Evolutionary conservation across 1,284 basidiomycete genomes (phyloP).

Genomic region (Ceratobasidium sp.): DNA sequence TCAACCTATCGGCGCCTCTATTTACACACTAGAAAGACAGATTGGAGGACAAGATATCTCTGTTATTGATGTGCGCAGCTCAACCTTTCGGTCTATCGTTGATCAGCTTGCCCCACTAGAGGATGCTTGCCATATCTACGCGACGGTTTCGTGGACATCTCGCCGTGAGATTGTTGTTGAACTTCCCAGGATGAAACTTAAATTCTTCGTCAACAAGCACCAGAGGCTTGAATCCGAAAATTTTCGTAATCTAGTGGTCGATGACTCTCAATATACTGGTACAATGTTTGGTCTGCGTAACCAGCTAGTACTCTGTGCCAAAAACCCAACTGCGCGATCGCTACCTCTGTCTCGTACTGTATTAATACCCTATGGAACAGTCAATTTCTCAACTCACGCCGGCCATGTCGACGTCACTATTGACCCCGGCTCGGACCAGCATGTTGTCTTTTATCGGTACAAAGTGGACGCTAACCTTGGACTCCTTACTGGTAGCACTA

Average conservation of each 20-base stretch:
- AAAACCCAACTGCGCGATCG: neutral
- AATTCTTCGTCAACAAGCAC: constrained; percentile 44
- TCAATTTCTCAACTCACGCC: constrained; percentile 42
- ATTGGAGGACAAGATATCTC: neutral
- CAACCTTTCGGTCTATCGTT: neutral
- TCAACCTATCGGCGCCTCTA: neutral
- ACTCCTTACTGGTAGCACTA: constrained; percentile 53
- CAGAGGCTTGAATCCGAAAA: constrained; percentile 44
- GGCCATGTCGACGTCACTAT: constrained; percentile 42
- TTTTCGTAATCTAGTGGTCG: constrained; percentile 49
- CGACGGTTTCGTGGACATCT: neutral
- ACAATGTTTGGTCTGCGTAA: constrained; percentile 49
- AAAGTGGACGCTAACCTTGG: constrained; percentile 56
- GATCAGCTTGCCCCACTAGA: constrained; percentile 2
- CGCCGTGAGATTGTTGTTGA: neutral
- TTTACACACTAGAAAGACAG: neutral
- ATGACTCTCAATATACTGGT: constrained; percentile 49
- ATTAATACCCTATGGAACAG: constrained; percentile 54
- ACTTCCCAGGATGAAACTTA: constrained; percentile 45
- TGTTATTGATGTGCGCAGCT: neutral
- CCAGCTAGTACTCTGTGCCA: constrained; percentile 44
- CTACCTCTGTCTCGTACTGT: constrained; percentile 50
- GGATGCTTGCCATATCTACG: neutral
- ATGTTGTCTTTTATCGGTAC: constrained; percentile 51
- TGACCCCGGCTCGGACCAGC: neutral